A percentile compares a stretch with the other conserved stretches of the same genome.
These are phyloP conservation scores for Dendrobium nobile DNA, from an alignment of 106 monocot species.

Conservation along the genomic window DNA sequence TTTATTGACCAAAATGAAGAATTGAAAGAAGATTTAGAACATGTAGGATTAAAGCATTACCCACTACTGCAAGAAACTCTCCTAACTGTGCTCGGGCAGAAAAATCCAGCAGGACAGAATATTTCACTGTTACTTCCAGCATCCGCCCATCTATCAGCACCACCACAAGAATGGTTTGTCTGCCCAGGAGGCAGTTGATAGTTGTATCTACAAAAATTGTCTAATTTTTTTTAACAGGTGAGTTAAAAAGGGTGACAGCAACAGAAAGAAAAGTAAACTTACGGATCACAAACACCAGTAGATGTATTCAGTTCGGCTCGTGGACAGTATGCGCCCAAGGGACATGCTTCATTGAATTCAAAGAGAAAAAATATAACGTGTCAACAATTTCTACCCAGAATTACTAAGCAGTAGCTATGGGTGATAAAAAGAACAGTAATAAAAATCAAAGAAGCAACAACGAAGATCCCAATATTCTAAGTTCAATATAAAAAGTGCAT, in stretches of 20 bases:
- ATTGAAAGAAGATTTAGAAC: neutral
- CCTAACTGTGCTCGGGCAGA: slow-evolving; percentile 44
- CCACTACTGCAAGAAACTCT: slow-evolving; percentile 43
- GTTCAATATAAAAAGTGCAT: too few relatives aligned
- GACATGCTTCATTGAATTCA: slow-evolving; percentile 48
- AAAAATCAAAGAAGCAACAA: neutral
- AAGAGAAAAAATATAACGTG: neutral
- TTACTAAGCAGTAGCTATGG: neutral
- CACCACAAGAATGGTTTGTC: slow-evolving; percentile 44
- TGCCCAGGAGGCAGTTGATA: slow-evolving; percentile 51
- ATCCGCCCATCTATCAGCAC: slow-evolving; percentile 65
- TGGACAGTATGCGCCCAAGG: slow-evolving; percentile 62
- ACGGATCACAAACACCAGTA: slow-evolving; percentile 70
- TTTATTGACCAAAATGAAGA: neutral
- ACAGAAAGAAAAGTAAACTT: slow-evolving; percentile 20
- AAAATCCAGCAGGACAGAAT: slow-evolving; percentile 57
- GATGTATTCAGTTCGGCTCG: slow-evolving; percentile 29
- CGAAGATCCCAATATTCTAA: neutral
- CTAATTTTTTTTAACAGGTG: neutral
- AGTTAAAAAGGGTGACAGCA: neutral
- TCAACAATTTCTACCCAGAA: neutral
- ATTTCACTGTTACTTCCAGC: slow-evolving; percentile 29
- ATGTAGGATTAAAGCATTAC: slow-evolving; percentile 32
- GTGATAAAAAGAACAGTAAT: neutral
- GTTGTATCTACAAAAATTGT: slow-evolving; percentile 33